Evolutionary conservation across 176 grass and related monocot genomes (phyloP), one percentile per base, ranked within the genome.

Genomic region (Lolium multiflorum): DNA sequence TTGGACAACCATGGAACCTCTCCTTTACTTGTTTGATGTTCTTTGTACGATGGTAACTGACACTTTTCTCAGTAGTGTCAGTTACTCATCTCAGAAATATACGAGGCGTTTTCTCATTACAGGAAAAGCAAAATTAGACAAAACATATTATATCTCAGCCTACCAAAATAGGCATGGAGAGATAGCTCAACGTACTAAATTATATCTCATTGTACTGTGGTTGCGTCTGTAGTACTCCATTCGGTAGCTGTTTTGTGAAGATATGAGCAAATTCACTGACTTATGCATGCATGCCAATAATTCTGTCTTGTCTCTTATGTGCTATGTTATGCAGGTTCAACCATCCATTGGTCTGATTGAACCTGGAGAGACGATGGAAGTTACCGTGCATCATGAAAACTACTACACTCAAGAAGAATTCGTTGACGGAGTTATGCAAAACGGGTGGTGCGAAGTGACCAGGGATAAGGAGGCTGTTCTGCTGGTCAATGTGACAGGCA

Each of bases 321-420:
- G 47, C 43, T 25, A 55, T 7, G 74, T 60, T 62, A 49, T 85
- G 72, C 81, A 98, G 96, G 92, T 96, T 11, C 73, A 92, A 79
- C 96, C 93, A 28, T 93, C 90, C 71, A 48, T 59, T 7, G 96
- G 96, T 41, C 82, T 98, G 76, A 86, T 98, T 59, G 91, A 91
- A 84, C 93, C 93, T 67, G 81, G 85, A 46, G 83, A 92, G 63
- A 96, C 93, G n/a, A 68, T 77, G 38, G 93, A 98, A 75, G 70
- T 98, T 52, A 82, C 63, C 5, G 91, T 98, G 39, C 91, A 86
- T 79, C 96, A 94, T 22, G 88, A 94, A 50, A 94, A 94, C 35
- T 87, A 84, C 47, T 91, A 84, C 84, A 92, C 86, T 18, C 66
- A 91, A 80, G 91, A 95, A 89, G 90, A 88, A 51, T 92, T 86